phyloP scores from a whole-genome alignment of 2,329 filamentous ascomycete genomes.

The Dothistroma pini region DNA sequence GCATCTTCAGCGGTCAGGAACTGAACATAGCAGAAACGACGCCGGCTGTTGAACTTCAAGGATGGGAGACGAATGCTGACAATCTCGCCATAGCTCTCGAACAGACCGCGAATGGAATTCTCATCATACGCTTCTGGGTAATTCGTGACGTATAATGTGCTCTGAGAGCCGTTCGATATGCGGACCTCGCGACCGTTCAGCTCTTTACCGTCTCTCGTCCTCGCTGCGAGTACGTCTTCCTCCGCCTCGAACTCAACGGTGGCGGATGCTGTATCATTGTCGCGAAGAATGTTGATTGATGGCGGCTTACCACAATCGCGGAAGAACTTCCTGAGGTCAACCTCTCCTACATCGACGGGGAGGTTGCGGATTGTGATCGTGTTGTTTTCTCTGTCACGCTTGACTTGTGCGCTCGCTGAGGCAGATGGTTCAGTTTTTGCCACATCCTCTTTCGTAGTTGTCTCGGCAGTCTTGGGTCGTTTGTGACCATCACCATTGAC shows the following conservation, averaged over 20 bases:
- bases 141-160: slow-evolving; percentile 87
- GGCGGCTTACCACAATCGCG: slow-evolving; percentile 83
- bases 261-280: slow-evolving; percentile 63
- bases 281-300: slow-evolving; percentile 64
- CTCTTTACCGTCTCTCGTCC: slow-evolving; percentile 76
- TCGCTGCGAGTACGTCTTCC: slow-evolving; percentile 76
- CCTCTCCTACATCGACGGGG: slow-evolving; percentile 65
- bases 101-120: slow-evolving; percentile 63
- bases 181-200: slow-evolving; percentile 69
- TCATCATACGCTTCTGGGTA: slow-evolving; percentile 77
- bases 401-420: slow-evolving; percentile 44
- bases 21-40: slow-evolving; percentile 95
- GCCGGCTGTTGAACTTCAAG: slow-evolving; percentile 80
- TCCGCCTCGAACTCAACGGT: slow-evolving; percentile 79
- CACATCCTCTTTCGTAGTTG: slow-evolving; percentile 15
- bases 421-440: slow-evolving; percentile 33
- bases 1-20: slow-evolving; percentile 69
- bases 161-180: slow-evolving; percentile 69
- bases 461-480: slow-evolving; percentile 54
- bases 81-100: slow-evolving; percentile 72
- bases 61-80: slow-evolving; percentile 86
- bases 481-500: slow-evolving; percentile 56
- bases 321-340: slow-evolving; percentile 82
- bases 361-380: slow-evolving; percentile 78
- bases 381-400: slow-evolving; percentile 86